Evolutionary conservation across 805 yeast genomes (phyloP), one percentile per base, ranked within the genome.

Genomic region (Saccharomyces jurei): DNA sequence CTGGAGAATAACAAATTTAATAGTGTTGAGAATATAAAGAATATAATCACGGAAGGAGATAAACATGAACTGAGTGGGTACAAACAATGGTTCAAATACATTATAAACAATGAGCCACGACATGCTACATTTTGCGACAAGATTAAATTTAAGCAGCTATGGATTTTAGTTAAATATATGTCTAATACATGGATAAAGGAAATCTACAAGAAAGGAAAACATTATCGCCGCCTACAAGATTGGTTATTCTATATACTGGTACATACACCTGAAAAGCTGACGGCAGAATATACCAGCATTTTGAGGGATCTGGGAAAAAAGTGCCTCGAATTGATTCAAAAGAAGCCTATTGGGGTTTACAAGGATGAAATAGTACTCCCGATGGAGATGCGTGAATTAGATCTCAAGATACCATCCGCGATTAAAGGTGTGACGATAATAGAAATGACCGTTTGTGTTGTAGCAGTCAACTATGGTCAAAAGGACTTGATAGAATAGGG

Each of bases 231-330:
- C 17, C 50, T 66, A 17, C 55, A 59, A 0, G 57, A 59, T 48
- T 67, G 71, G 71, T 49, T 67, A 14, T 54, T 66, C 4, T 66
- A 63, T 51, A 55, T 65, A 1, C 47, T 68, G n/a, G 22, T 68
- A 10, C 63, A 62, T 52, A 44, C 67, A n/a, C 69, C 69, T 2
- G 49, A 36, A 2, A 54, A 58, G 8, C 26, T 69, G 10, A 62
- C 63, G 10, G 65, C 71, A 2, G 64, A 54, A 2, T 59, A 65
- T 29, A 58, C 62, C 3, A 67, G 71, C 51, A 55, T 56, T 4
- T 41, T 69, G 36, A 58, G 73, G 52, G 65, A 60, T 22, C 50
- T 68, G 32, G 73, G 64, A 3, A 67, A 67, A 52, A 63, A 63
- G 54, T 64, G 69, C 41, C 58, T 56, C 13, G 46, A 47, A 28